Evolutionary conservation across 1,284 basidiomycete genomes (phyloP), one percentile per base, ranked within the genome.

Genomic region (Tilletia caries): DNA sequence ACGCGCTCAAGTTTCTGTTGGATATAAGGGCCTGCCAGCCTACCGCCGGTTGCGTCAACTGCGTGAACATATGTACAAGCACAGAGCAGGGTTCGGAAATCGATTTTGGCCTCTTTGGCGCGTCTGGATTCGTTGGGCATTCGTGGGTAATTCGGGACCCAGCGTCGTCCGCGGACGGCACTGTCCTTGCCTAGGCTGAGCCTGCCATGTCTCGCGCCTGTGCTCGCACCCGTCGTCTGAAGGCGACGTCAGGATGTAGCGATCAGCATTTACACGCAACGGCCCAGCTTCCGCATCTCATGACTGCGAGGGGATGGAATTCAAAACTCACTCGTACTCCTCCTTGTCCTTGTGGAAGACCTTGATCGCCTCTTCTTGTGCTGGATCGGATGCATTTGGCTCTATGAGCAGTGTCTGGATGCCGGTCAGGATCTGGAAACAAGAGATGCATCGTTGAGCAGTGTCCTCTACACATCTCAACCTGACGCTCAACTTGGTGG

Each of bases 331-430:
- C 74, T 82, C 81, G 70, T 82, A 82, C 6, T 76, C 76, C 0
- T 73, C 70, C n/a, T 73, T 71, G 68, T 82, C 79, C 71, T 79
- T 79, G 92, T 95, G 95, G 87, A 94, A 98, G 89, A 96, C 92
- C 58, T 92, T 93, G 84, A 96, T 97, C 4, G 95, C 95, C 75
- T 97, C 95, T 71, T 93, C 93, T 84, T 98, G 95, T 0, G 95
- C 95, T 1, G 95, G 95, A 84, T 98, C 95, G 71, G 90, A 90
- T 54, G 94, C 91, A 80, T 98, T 98, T 6, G 95, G 94, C 78
- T 97, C 92, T 80, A 95, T 91, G 67, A 98, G 86, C 6, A 98
- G 86, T 79, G 96, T 94, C 84, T 98, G 95, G 71, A 97, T 92
- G 71, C 96, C 96, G 20, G 98, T 87, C 32, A 98, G 86, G 76